Evolutionary conservation across 1,284 basidiomycete genomes (phyloP).

Genomic region (Uromyces viciae-fabae): DNA sequence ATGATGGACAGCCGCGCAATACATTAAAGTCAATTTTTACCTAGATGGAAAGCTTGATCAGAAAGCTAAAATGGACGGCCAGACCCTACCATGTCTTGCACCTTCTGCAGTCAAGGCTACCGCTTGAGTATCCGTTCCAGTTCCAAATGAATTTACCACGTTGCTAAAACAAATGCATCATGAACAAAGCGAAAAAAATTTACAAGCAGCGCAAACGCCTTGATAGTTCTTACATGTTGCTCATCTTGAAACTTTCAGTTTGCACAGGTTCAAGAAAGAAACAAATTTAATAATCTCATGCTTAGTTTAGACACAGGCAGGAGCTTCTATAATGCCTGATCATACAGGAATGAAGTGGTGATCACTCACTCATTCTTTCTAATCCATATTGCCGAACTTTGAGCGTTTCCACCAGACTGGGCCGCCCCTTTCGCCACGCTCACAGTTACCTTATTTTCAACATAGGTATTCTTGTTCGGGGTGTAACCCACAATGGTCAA

Average conservation of each 20-base stretch:
- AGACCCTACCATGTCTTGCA: constrained; percentile 30
- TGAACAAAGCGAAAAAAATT: neutral
- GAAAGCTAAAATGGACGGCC: no score
- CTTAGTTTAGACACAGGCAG: neutral
- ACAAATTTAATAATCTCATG: neutral
- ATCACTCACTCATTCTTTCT: neutral
- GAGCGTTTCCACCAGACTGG: neutral
- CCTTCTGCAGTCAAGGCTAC: constrained; percentile 30
- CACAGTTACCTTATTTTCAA: constrained; percentile 20
- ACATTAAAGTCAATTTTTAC: no score
- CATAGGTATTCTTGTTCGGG: neutral
- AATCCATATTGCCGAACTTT: constrained; percentile 25
- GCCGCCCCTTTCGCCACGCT: neutral
- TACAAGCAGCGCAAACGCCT: neutral
- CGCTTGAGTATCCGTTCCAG: constrained; percentile 42
- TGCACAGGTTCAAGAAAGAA: neutral
- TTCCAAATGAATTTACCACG: constrained; percentile 29
- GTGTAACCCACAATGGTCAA: constrained; percentile 28
- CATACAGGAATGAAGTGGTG: neutral
- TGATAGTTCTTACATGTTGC: constrained; percentile 10
- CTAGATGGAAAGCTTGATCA: neutral
- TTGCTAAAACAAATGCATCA: constrained; percentile 9
- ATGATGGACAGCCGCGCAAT: no score
- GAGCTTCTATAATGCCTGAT: neutral
- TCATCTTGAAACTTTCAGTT: constrained; percentile 19